Conservation (phyloP, 306 rosid genomes). For the Hippophae gyantsensis region DNA sequence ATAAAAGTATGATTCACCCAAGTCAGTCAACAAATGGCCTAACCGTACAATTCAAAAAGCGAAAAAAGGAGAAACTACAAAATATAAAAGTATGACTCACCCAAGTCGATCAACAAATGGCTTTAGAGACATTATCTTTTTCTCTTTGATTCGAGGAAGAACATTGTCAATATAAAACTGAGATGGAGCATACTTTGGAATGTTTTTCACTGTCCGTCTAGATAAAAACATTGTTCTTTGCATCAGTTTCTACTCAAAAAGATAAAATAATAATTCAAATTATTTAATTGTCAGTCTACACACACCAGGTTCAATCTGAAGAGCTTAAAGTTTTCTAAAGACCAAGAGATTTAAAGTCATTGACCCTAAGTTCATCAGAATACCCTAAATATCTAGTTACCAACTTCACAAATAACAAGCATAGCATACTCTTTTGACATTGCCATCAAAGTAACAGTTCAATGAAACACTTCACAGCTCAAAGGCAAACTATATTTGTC, state of each 20-base stretch:
- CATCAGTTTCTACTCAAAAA: constrained; percentile 21
- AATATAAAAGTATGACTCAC: constrained; percentile 33
- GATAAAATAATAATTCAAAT: background rate
- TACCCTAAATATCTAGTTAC: too few species aligned
- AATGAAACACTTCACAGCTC: too few species aligned
- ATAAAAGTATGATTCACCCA: constrained; percentile 48
- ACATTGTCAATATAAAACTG: constrained; percentile 97
- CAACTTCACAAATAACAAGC: too few species aligned
- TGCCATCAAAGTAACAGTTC: too few species aligned
- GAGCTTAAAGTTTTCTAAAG: too few species aligned
- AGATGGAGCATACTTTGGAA: constrained; percentile 95
- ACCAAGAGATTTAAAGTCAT: too few species aligned
- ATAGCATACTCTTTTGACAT: too few species aligned
- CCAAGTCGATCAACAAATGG: constrained; percentile 99
- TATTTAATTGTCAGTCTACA: background rate
- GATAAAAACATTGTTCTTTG: constrained; percentile 20
- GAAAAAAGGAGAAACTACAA: background rate
- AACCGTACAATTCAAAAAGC: background rate
- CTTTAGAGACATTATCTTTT: constrained; percentile 96
- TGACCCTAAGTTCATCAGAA: too few species aligned
- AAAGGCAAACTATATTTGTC: too few species aligned
- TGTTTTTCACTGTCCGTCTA: constrained; percentile 95
- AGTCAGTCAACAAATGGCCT: constrained; percentile 93
- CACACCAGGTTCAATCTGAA: too few species aligned
- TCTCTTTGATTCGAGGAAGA: constrained; percentile 95